A percentile compares a stretch with the other conserved stretches of the same genome.
These are phyloP conservation scores for Neotropicomus parvogracilis DNA, from an alignment of 1,284 basidiomycete species.

Conservation along the genomic window DNA sequence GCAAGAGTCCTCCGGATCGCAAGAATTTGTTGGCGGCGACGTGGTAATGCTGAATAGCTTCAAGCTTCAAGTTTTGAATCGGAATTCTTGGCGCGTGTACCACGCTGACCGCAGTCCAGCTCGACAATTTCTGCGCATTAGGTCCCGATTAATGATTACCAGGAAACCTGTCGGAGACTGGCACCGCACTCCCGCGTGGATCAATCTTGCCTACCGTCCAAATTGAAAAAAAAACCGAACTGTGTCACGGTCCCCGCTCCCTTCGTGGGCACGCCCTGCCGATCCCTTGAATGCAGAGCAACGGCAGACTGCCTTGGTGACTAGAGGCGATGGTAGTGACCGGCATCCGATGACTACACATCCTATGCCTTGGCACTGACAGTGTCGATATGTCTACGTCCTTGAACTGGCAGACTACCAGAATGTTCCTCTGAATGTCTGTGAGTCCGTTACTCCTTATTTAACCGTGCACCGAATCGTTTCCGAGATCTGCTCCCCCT, in stretches of 20 bases:
- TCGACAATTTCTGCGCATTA: too few relatives aligned
- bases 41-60: too few relatives aligned
- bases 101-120: too few relatives aligned
- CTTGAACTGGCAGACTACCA: not conserved
- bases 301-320: not conserved
- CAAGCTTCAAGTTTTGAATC: too few relatives aligned
- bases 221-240: not conserved
- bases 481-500: conserved; percentile 15
- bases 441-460: conserved; percentile 13
- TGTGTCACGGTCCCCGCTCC: not conserved
- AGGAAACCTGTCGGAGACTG: conserved; percentile 9
- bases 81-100: too few relatives aligned
- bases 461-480: conserved; percentile 11
- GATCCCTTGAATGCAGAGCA: not conserved
- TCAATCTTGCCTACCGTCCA: not conserved
- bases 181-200: conserved; percentile 4
- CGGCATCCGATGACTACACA: conserved; percentile 11
- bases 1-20: too few relatives aligned
- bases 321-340: conserved; percentile 9
- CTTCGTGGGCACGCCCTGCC: conserved; percentile 1
- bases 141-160: not conserved
- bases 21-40: too few relatives aligned
- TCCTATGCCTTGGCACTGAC: conserved; percentile 4
- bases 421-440: conserved; percentile 1
- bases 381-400: too few relatives aligned